Percentiles rank a stretch among this genome's conserved stretches.
phyloP scores from a whole-genome alignment of 2,329 filamentous ascomycete species.

The Cladosporium sp. region DNA sequence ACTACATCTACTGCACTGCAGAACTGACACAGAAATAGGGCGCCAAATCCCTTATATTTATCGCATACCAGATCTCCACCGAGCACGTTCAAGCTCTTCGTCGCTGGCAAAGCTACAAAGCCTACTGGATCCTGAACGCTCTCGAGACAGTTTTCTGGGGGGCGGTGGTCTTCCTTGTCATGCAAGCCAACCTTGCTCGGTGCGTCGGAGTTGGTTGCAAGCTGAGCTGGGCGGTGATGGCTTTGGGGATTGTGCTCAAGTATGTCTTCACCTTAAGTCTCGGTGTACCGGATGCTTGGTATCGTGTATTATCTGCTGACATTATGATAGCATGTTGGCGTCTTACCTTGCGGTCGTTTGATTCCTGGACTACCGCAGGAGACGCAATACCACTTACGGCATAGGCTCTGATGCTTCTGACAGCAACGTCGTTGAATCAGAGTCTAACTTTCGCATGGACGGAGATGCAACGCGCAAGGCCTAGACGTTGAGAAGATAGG shows the following conservation, averaged over 20 bases:
- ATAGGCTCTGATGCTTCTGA: background rate
- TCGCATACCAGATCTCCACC: conserved; percentile 44
- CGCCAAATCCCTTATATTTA: conserved; percentile 43
- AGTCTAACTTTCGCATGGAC: background rate
- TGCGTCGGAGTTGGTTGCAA: conserved; percentile 20
- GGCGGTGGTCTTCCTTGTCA: conserved; percentile 33
- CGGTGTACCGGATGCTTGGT: background rate
- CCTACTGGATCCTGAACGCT: conserved; percentile 43
- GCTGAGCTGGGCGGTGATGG: conserved; percentile 20
- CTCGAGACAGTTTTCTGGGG: conserved; percentile 48
- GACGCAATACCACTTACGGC: background rate
- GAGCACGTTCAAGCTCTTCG: conserved; percentile 37
- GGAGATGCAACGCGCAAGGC: background rate
- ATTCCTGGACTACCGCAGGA: background rate
- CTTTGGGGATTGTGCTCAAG: conserved; percentile 19
- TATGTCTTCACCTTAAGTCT: background rate
- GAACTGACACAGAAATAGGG: conserved; percentile 14
- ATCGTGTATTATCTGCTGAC: background rate
- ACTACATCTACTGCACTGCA: background rate
- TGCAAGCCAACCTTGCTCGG: conserved; percentile 21
- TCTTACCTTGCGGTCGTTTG: background rate
- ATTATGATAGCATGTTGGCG: background rate
- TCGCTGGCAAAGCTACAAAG: conserved; percentile 44
- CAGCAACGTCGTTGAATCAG: background rate
- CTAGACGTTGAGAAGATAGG: background rate